phyloP scores from a whole-genome alignment of 169 alveolate species.

The Eimeria necatrix region DNA sequence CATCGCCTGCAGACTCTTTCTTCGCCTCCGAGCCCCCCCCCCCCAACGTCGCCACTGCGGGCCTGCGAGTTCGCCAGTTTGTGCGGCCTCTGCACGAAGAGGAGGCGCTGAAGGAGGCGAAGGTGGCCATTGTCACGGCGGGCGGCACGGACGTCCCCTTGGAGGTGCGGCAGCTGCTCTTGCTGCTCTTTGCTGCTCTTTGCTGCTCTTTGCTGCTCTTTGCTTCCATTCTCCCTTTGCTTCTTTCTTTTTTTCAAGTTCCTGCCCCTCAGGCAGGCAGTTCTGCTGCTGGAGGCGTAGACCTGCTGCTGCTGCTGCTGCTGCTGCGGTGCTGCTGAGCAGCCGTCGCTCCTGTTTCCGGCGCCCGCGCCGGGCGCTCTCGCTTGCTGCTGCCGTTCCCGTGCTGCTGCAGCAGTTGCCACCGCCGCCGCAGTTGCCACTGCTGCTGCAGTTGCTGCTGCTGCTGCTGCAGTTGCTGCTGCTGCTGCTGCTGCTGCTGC shows the following conservation, averaged over 20 bases:
- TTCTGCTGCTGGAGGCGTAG: background rate
- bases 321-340: background rate
- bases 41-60: slow-evolving; percentile 67
- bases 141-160: slow-evolving; percentile 79
- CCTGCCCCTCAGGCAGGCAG: background rate
- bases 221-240: background rate
- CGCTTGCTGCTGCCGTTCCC: background rate
- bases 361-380: no score
- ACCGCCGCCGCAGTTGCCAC: background rate
- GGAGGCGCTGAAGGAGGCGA: slow-evolving; percentile 18
- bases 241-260: background rate
- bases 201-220: background rate
- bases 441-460: background rate
- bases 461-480: background rate
- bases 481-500: slow-evolving; percentile 11
- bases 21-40: slow-evolving; percentile 62
- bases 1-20: slow-evolving; percentile 35
- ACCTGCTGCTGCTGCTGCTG: background rate
- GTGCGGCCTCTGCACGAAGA: slow-evolving; percentile 58
- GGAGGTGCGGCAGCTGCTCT: background rate
- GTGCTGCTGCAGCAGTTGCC: background rate
- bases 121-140: slow-evolving; percentile 71
- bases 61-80: slow-evolving; percentile 60
- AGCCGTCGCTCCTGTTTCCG: no score
- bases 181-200: background rate